A percentile compares a stretch with the other conserved stretches of the same genome.
Evolutionary conservation across 345 rosid species (phyloP).

Genomic region (Melaleuca alternifolia): DNA sequence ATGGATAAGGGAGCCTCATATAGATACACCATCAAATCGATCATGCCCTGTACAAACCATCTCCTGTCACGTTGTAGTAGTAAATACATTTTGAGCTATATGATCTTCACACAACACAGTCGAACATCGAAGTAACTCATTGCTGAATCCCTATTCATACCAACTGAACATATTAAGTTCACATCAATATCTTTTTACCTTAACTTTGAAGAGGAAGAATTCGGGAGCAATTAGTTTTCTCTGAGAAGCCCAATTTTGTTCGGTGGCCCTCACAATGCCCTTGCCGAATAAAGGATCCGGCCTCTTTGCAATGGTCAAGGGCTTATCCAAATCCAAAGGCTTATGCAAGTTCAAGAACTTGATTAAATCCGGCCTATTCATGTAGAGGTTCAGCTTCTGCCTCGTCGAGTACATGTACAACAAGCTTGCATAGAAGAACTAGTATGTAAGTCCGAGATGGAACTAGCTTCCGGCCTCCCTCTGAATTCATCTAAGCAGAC

Average conservation of each 20-base stretch:
- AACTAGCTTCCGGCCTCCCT: not conserved
- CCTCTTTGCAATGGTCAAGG: not conserved
- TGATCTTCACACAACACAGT: not conserved
- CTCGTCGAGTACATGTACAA: slow-evolving; percentile 14
- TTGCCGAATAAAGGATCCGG: slow-evolving; percentile 12
- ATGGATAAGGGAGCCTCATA: not conserved
- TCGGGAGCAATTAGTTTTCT: slow-evolving; percentile 23
- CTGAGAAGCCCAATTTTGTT: slow-evolving; percentile 13
- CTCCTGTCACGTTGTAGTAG: not conserved
- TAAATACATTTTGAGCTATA: not conserved
- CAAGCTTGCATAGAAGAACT: not conserved
- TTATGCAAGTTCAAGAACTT: slow-evolving; percentile 12
- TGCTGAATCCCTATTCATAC: not conserved
- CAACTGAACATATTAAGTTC: not conserved
- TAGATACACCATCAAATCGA: slow-evolving; percentile 8
- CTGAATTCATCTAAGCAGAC: not conserved
- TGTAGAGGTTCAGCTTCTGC: slow-evolving; percentile 7
- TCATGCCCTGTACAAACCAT: slow-evolving; percentile 1
- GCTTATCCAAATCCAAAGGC: slow-evolving; percentile 16
- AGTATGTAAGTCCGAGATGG: not conserved
- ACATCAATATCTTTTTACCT: not conserved
- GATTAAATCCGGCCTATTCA: not conserved
- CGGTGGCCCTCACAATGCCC: slow-evolving; percentile 16
- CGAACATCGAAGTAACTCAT: not conserved
- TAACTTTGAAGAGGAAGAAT: slow-evolving; percentile 15